Conservation (phyloP, 1,139 yeast genomes). For the Suhomyces guaymorum region DNA sequence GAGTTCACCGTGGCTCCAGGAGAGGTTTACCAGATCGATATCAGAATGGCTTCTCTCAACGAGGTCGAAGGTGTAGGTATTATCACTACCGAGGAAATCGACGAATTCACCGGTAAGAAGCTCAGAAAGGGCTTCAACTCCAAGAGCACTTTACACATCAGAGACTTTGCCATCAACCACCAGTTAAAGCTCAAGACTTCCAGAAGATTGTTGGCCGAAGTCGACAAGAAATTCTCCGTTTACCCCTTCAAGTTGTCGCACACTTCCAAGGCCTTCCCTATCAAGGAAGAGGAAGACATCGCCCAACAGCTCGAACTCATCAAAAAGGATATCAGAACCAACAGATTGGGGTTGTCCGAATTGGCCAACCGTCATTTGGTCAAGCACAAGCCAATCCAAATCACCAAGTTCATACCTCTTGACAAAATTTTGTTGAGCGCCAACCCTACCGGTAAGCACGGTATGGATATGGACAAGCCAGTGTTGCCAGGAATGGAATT, state of each 20-base stretch:
- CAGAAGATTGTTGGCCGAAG: slow-evolving; percentile 65
- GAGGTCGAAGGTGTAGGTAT: slow-evolving; percentile 60
- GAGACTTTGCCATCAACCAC: slow-evolving; percentile 83
- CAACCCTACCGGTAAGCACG: slow-evolving; percentile 64
- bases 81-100: slow-evolving; percentile 64
- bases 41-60: slow-evolving; percentile 71
- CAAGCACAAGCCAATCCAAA: slow-evolving; percentile 70
- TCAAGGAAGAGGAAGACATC: slow-evolving; percentile 38
- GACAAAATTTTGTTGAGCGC: slow-evolving; percentile 59
- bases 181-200: slow-evolving; percentile 75
- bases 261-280: slow-evolving; percentile 60
- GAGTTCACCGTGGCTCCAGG: slow-evolving; percentile 75
- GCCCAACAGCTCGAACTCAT: slow-evolving; percentile 42
- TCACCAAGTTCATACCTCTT: slow-evolving; percentile 71
- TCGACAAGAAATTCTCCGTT: slow-evolving; percentile 77
- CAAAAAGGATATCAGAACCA: slow-evolving; percentile 54
- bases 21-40: slow-evolving; percentile 84
- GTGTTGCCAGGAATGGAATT: slow-evolving; percentile 71
- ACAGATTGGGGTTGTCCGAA: slow-evolving; percentile 80
- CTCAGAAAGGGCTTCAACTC: slow-evolving; percentile 55
- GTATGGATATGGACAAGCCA: slow-evolving; percentile 65
- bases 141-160: slow-evolving; percentile 72
- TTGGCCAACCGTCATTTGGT: slow-evolving; percentile 79
- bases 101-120: slow-evolving; percentile 63
- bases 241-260: slow-evolving; percentile 86